Conservation (phyloP, 331 rosid species). For the Arachis monticola region DNA sequence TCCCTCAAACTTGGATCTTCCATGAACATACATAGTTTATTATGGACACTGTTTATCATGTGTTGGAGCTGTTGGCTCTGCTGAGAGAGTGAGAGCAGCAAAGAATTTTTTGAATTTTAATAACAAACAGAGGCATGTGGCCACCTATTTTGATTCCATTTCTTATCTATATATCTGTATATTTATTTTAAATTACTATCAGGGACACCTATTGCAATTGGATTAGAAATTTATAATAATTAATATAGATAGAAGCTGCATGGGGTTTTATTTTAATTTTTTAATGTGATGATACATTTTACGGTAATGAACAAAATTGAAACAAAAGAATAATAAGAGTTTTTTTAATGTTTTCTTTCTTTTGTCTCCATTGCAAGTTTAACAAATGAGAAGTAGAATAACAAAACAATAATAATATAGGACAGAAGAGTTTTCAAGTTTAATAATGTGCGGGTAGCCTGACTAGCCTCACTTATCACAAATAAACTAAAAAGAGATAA, state of each 20-base stretch:
- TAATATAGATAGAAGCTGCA: background rate
- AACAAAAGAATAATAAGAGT: background rate
- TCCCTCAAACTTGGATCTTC: constrained; percentile 32
- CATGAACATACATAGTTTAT: constrained; percentile 18
- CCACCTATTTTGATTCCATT: constrained; percentile 40
- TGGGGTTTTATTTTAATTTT: background rate
- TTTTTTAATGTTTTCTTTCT: background rate
- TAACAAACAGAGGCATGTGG: constrained; percentile 51
- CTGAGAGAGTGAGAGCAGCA: constrained; percentile 22
- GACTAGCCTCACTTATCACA: background rate
- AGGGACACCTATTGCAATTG: constrained; percentile 17
- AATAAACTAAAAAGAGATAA: background rate
- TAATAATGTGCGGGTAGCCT: background rate
- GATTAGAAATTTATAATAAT: background rate
- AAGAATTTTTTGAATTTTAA: constrained; percentile 24
- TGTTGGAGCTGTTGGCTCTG: constrained; percentile 48
- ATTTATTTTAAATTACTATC: background rate
- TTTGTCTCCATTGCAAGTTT: background rate
- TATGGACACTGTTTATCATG: constrained; percentile 22
- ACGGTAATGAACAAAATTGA: background rate
- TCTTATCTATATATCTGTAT: background rate
- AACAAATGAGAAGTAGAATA: background rate
- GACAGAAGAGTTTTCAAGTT: background rate
- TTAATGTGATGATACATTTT: background rate
- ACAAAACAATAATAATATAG: background rate